Conservation (phyloP, 306 rosid species). For the Glycine latifolia region DNA sequence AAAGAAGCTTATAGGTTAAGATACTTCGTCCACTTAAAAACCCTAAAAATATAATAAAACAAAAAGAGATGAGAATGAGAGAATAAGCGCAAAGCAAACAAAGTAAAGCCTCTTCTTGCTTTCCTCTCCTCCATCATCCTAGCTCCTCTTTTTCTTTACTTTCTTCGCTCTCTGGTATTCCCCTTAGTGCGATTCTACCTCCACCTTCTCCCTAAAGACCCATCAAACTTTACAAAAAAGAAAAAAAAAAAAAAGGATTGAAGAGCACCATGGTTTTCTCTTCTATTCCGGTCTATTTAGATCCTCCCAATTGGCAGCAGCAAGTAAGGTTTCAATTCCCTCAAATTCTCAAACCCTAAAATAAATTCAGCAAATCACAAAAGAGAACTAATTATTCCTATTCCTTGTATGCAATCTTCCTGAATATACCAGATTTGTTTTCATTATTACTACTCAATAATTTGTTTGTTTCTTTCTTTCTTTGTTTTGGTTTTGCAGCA, state of each 20-base stretch:
- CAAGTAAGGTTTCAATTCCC: conserved; percentile 18
- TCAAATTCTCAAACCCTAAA: not conserved
- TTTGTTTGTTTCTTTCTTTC: not conserved
- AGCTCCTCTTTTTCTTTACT: conserved; percentile 3
- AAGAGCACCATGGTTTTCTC: conserved; percentile 14
- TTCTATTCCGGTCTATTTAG: conserved; percentile 22
- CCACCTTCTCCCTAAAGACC: conserved; percentile 30
- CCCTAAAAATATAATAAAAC: conserved; percentile 27
- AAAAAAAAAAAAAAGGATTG: not conserved
- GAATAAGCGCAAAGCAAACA: conserved; percentile 25
- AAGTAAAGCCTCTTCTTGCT: conserved; percentile 13
- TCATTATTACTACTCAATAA: not conserved
- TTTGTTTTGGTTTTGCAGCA: not conserved
- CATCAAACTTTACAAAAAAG: conserved; percentile 8
- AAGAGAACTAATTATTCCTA: not conserved
- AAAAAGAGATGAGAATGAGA: conserved; percentile 29
- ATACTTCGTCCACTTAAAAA: conserved; percentile 4
- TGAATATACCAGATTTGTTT: conserved; percentile 16
- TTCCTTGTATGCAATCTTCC: not conserved
- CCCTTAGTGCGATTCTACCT: conserved; percentile 20
- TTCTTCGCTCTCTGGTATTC: not conserved
- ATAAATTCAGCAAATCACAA: not conserved
- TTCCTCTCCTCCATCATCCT: conserved; percentile 3
- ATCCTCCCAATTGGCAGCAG: conserved; percentile 29
- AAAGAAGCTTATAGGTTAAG: conserved; percentile 24